Percentiles rank a stretch among this genome's conserved stretches.
Evolutionary conservation across 2,329 filamentous ascomycete genomes (phyloP).

Genomic region (Sporothrix phasma): DNA sequence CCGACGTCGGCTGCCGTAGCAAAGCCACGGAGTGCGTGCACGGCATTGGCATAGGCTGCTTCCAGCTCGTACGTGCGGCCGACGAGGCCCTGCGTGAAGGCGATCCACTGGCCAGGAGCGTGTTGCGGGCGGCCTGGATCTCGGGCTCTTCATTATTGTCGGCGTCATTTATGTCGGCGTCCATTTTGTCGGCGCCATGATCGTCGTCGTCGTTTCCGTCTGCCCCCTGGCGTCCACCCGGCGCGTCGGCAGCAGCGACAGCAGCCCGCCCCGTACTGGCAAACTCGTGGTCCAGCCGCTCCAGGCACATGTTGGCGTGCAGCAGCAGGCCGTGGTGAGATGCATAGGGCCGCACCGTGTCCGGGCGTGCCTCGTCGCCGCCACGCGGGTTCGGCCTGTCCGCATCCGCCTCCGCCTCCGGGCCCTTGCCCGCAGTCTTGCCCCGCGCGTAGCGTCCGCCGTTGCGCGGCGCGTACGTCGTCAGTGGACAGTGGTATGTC

Average conservation of each 20-base stretch:
- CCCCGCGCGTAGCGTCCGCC: constrained; percentile 21
- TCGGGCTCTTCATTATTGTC: constrained; percentile 24
- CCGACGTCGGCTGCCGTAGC: constrained; percentile 34
- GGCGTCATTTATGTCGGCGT: too few species aligned
- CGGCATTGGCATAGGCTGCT: constrained; percentile 39
- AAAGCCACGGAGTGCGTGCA: constrained; percentile 41
- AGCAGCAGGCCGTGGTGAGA: constrained; percentile 41
- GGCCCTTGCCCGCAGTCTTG: neutral
- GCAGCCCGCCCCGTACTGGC: constrained; percentile 44
- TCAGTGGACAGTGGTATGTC: constrained; percentile 38
- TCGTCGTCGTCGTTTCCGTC: too few species aligned
- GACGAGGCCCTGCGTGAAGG: constrained; percentile 43
- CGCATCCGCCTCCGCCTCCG: too few species aligned
- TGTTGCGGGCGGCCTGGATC: constrained; percentile 34
- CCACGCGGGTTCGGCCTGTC: too few species aligned
- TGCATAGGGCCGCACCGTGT: constrained; percentile 29
- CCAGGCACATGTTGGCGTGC: constrained; percentile 51
- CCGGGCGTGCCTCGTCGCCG: neutral
- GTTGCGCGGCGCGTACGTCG: constrained; percentile 21
- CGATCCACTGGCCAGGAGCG: constrained; percentile 49
- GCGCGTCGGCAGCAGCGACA: constrained; percentile 40
- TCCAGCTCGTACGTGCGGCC: constrained; percentile 49
- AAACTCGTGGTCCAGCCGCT: constrained; percentile 51
- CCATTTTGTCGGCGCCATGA: too few species aligned
- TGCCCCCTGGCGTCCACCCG: neutral